Evolutionary conservation across 495 filamentous ascomycete species (phyloP).

Genomic region (Penicillium crystallinum): DNA sequence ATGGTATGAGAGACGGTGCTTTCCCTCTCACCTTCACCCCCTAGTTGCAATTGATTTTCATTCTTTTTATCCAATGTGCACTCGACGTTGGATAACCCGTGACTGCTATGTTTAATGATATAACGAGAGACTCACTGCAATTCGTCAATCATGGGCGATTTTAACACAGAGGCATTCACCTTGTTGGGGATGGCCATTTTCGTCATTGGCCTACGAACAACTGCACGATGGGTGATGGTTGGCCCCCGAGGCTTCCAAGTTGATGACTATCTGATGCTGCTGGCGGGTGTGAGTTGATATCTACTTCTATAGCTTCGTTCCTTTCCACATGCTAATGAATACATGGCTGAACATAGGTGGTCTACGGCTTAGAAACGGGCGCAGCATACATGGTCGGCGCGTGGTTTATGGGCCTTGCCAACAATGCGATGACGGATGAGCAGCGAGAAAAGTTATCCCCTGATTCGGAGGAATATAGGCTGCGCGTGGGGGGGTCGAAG

Average conservation of each 20-base stretch:
- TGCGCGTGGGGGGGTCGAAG: slow-evolving; percentile 53
- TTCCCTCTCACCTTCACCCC: slow-evolving; percentile 1
- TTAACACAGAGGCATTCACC: slow-evolving; percentile 49
- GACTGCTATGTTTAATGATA: not conserved
- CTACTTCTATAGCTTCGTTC: not conserved
- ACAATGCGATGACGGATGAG: slow-evolving; percentile 50
- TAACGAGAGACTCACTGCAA: not conserved
- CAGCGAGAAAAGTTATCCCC: slow-evolving; percentile 40
- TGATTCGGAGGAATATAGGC: slow-evolving; percentile 39
- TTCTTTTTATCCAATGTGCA: slow-evolving; percentile 20
- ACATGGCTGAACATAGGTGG: slow-evolving; percentile 21
- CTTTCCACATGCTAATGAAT: not conserved
- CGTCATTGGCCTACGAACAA: slow-evolving; percentile 46
- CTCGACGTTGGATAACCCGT: slow-evolving; percentile 1
- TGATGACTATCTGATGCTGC: slow-evolving; percentile 58
- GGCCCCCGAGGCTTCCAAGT: slow-evolving; percentile 45
- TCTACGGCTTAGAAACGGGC: slow-evolving; percentile 38
- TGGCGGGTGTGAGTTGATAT: slow-evolving; percentile 43
- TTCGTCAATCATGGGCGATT: slow-evolving; percentile 25
- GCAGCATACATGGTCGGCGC: slow-evolving; percentile 45
- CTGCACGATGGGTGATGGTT: slow-evolving; percentile 46
- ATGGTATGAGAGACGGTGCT: slow-evolving; percentile 3
- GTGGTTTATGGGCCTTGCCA: slow-evolving; percentile 47
- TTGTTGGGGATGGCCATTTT: slow-evolving; percentile 45
- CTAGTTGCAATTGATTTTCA: slow-evolving; percentile 10